Evolutionary conservation across 768 basidiomycete genomes (phyloP).

Genomic region (Mycena olivaceomarginata): DNA sequence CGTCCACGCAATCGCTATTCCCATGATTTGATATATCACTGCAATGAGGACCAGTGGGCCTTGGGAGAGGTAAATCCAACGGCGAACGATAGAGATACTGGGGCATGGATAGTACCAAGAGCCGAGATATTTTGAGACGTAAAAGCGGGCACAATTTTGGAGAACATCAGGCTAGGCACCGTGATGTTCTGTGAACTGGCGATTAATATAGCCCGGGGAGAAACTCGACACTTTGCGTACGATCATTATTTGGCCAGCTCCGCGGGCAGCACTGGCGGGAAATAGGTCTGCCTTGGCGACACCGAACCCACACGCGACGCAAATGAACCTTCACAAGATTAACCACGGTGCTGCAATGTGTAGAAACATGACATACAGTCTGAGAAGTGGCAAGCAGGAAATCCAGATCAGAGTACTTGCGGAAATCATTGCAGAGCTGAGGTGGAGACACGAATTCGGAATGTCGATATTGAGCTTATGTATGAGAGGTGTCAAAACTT

Average conservation of each 20-base stretch:
- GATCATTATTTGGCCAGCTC: slow-evolving; percentile 77
- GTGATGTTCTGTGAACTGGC: slow-evolving; percentile 66
- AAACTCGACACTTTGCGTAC: slow-evolving; percentile 49
- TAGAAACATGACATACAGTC: slow-evolving; percentile 66
- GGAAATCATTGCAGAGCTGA: slow-evolving; percentile 50
- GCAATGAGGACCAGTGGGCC: slow-evolving; percentile 81
- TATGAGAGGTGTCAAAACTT: not conserved
- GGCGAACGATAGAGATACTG: not conserved
- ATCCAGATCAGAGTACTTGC: slow-evolving; percentile 76
- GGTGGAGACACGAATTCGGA: not conserved
- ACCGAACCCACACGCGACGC: slow-evolving; percentile 72
- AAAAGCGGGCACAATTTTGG: slow-evolving; percentile 83
- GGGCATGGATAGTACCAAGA: slow-evolving; percentile 62
- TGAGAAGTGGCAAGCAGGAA: slow-evolving; percentile 74
- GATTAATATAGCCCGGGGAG: not conserved
- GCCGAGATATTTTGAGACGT: slow-evolving; percentile 72
- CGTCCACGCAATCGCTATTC: slow-evolving; percentile 72
- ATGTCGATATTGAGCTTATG: not conserved
- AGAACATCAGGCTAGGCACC: slow-evolving; percentile 81
- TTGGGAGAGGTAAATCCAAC: slow-evolving; percentile 46
- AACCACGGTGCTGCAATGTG: not conserved
- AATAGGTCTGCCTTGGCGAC: slow-evolving; percentile 79
- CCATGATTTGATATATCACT: slow-evolving; percentile 74
- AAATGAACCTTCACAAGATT: slow-evolving; percentile 51
- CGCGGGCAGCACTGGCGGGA: slow-evolving; percentile 73